Conservation (phyloP, 257 asterid genomes). For the Verbena officinalis region DNA sequence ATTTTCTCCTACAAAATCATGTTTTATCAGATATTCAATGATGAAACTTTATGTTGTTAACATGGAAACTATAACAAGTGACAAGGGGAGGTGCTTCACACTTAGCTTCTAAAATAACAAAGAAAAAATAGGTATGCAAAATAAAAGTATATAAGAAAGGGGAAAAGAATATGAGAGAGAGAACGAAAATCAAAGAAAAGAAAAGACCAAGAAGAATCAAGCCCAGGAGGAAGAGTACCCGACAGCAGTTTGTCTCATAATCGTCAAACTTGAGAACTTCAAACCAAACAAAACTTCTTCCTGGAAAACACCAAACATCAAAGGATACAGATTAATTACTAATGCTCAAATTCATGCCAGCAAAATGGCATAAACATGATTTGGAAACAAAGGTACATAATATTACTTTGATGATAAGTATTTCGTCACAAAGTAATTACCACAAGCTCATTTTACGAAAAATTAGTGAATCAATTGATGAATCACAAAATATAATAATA, state of each 20-base stretch:
- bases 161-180: no score
- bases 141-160: background rate
- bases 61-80: conserved; percentile 8
- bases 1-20: conserved; percentile 18
- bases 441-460: background rate
- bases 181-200: conserved; percentile 4
- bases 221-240: conserved; percentile 56
- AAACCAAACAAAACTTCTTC: conserved; percentile 69
- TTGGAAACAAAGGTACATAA: background rate
- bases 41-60: background rate
- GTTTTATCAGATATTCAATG: background rate
- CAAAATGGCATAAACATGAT: conserved; percentile 1
- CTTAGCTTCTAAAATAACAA: conserved; percentile 17
- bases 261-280: conserved; percentile 84
- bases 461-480: no score
- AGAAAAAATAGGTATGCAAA: background rate
- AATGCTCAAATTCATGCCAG: conserved; percentile 13
- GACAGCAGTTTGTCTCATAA: conserved; percentile 65
- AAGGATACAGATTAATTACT: conserved; percentile 12
- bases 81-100: background rate
- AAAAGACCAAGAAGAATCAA: conserved; percentile 18
- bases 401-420: background rate
- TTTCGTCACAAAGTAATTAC: background rate
- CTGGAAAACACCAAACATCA: conserved; percentile 49
- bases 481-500: no score